A percentile compares a stretch with the other conserved stretches of the same genome.
Conservation (phyloP, 2,329 filamentous ascomycete species). For the Colletotrichum gigasporum region DNA sequence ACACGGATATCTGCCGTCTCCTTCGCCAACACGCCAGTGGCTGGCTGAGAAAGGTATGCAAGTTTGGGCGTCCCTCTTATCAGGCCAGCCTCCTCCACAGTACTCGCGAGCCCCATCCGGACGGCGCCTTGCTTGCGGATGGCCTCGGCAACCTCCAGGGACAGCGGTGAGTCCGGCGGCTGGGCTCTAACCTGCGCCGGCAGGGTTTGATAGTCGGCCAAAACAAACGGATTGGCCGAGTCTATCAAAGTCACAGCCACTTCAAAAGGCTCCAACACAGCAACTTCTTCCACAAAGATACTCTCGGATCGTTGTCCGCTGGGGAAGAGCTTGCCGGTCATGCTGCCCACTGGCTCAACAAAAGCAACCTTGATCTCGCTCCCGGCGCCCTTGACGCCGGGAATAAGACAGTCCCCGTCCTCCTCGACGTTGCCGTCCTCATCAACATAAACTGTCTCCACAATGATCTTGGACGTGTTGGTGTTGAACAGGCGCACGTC, state of each 20-base stretch:
- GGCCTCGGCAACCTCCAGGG: slow-evolving; percentile 50
- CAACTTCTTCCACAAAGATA: slow-evolving; percentile 51
- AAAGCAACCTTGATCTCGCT: slow-evolving; percentile 68
- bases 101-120: slow-evolving; percentile 63
- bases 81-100: slow-evolving; percentile 43
- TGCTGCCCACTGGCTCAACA: slow-evolving; percentile 66
- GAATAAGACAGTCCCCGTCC: slow-evolving; percentile 63
- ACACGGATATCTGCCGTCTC: slow-evolving; percentile 50
- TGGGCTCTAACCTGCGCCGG: slow-evolving; percentile 53
- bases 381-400: slow-evolving; percentile 64
- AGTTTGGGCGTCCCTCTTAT: slow-evolving; percentile 61
- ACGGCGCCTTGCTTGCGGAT: slow-evolving; percentile 65
- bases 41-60: slow-evolving; percentile 55
- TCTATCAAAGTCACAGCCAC: slow-evolving; percentile 45
- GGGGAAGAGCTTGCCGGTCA: slow-evolving; percentile 67
- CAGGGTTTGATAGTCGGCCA: slow-evolving; percentile 60
- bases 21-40: not conserved
- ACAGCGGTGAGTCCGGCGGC: slow-evolving; percentile 40
- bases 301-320: slow-evolving; percentile 60
- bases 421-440: slow-evolving; percentile 55
- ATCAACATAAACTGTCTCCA: slow-evolving; percentile 61
- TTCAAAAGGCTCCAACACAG: slow-evolving; percentile 36
- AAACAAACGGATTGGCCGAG: slow-evolving; percentile 52
- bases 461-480: slow-evolving; percentile 67
- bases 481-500: slow-evolving; percentile 65